Base-by-base conservation (phyloP, 805 yeast genomes). In the Ogataea paraovalis region DNA sequence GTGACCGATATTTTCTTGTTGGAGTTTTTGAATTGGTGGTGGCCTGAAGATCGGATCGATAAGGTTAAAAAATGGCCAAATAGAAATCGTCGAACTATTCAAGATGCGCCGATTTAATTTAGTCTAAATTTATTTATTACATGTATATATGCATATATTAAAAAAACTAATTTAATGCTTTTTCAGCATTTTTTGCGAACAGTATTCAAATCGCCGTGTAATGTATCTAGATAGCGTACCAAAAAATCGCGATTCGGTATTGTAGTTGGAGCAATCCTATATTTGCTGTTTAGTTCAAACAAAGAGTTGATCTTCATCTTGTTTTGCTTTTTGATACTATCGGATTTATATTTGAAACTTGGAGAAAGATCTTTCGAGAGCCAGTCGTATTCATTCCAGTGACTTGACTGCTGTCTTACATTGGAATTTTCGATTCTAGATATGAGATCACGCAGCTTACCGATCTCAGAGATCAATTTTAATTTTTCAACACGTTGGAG, bases 41-140 rank as follows among this genome's bases (percentile, higher is more conserved):
- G 76, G 58, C 98, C 98, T 0, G 68, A 74, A 16, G 72, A 70
- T 1, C 66, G 73, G 19, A 86, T 94, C n/a, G 97, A 94, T 57
- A 57, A 64, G 43, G 96, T 83, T 0, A 68, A 75, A 2, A 88
- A 90, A 64, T 91, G 97, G 97, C 96, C 90, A 1, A 67, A 55
- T 20, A 43, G 16, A 21, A 42, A 22, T 10, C 13, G 25, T n/a
- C 19, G 25, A 5, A 18, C 13, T 4, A 41, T 27, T 14, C 45
- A 9, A 9, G 36, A 32, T 13, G 21, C 9, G 12, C 19, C 4
- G 27, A 25, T 25, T 25, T 25, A 25, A 25, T 25, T 25, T 25
- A 25, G 10, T 25, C 21, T 20, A 37, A 37, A 6, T 37, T 20
- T 37, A 20, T 37, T 10, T 37, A 16, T 34, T 8, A 20, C 14